phyloP scores from a whole-genome alignment of 768 basidiomycete genomes.

The Kwoniella botswanensis region DNA sequence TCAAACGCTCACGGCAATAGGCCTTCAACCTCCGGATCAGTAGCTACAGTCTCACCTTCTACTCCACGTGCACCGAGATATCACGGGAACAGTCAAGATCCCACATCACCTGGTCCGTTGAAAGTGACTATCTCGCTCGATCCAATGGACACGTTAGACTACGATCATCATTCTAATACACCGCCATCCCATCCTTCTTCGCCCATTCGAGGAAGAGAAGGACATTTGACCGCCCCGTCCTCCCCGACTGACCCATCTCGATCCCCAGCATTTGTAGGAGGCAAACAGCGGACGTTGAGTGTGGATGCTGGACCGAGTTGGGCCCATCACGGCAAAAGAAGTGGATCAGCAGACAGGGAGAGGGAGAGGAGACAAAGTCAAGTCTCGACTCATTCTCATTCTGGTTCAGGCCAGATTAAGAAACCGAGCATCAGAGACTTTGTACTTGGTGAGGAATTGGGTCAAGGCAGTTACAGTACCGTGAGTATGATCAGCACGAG shows the following conservation, averaged over 20 bases:
- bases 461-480: slow-evolving; percentile 58
- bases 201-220: slow-evolving; percentile 17
- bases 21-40: slow-evolving; percentile 9
- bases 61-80: slow-evolving; percentile 24
- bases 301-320: slow-evolving; percentile 19
- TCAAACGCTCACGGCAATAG: background rate
- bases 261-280: background rate
- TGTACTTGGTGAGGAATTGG: slow-evolving; percentile 57
- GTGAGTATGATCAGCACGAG: slow-evolving; percentile 32
- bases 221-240: slow-evolving; percentile 15
- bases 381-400: slow-evolving; percentile 25
- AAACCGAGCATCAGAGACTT: slow-evolving; percentile 54
- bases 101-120: slow-evolving; percentile 18
- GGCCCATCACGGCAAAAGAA: slow-evolving; percentile 15
- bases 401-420: slow-evolving; percentile 20
- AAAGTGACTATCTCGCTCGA: slow-evolving; percentile 29
- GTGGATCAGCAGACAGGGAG: slow-evolving; percentile 20
- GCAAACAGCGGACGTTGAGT: slow-evolving; percentile 29
- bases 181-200: slow-evolving; percentile 8
- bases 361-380: slow-evolving; percentile 47
- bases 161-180: slow-evolving; percentile 10
- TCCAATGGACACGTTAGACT: slow-evolving; percentile 16
- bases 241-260: slow-evolving; percentile 16
- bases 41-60: slow-evolving; percentile 17
- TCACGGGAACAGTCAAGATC: slow-evolving; percentile 12